Evolutionary conservation across 2,329 filamentous ascomycete species (phyloP).

Genomic region (Fusarium setosum): DNA sequence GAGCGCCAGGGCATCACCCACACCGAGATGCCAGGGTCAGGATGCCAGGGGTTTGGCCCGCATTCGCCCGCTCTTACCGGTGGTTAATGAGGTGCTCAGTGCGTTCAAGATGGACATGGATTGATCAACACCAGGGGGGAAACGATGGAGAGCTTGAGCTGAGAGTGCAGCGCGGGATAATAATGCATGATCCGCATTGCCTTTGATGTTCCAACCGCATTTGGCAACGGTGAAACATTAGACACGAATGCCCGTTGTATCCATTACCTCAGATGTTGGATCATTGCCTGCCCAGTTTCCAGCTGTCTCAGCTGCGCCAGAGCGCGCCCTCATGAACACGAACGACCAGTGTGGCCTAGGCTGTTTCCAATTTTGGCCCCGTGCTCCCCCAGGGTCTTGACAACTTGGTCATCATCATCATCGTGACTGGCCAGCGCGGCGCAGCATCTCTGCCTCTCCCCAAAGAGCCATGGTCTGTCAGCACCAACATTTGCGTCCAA

Average conservation of each 20-base stretch:
- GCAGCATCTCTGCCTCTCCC: not conserved
- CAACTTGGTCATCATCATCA: not conserved
- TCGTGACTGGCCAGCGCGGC: conserved; percentile 1
- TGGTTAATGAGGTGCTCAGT: conserved; percentile 21
- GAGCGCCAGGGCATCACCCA: conserved; percentile 11
- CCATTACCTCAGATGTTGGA: not conserved
- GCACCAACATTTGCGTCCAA: too few species aligned
- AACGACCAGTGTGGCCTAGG: not conserved
- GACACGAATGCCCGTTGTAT: not conserved
- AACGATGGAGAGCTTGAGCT: not conserved
- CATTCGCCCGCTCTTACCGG: conserved; percentile 23
- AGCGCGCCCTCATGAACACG: not conserved
- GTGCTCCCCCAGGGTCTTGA: not conserved
- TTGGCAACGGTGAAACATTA: not conserved
- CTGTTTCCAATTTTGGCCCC: conserved; percentile 10
- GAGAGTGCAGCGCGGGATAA: not conserved
- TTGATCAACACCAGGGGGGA: not conserved
- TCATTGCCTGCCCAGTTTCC: not conserved
- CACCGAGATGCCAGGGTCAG: conserved; percentile 13
- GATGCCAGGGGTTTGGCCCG: conserved; percentile 14
- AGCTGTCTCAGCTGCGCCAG: not conserved
- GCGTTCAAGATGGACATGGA: conserved; percentile 18
- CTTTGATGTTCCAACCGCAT: too few species aligned
- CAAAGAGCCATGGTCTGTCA: not conserved
- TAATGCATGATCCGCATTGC: too few species aligned